Base-by-base conservation (phyloP, 2,329 filamentous ascomycete species). In the Xylariaceae sp. region DNA sequence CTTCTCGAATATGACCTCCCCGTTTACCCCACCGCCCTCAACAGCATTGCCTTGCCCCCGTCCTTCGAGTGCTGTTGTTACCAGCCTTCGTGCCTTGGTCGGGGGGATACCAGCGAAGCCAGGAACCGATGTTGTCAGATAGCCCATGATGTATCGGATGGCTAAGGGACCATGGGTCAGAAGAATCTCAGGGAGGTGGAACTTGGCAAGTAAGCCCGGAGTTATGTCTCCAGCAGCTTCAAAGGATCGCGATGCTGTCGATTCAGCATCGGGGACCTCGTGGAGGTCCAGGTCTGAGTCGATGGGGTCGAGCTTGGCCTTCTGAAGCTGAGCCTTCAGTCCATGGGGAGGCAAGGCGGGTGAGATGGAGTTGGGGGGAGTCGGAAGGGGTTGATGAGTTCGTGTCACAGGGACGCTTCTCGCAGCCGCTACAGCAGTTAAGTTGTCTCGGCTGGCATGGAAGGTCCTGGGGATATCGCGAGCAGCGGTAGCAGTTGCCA, bases 351-450 rank as follows among this genome's bases (percentile, higher is more conserved):
- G 83, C 53, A 96, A 76, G 54, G 81, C 84, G 37, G 91, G 91
- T 48, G 90, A 96, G 64, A 96, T 89, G 66, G 90, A 96, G 73
- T 91, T 94, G 47, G 91, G 91, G 61, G 91, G 91, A 64, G 91
- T 96, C 50, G 87, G 89, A 59, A 95, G 81, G 64, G 79, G 73
- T 56, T 76, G 73, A 56, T 76, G 73, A 70, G 69, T 66, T 68
- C 67, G 72, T 70, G 78, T 78, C 76, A 78, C 72, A 74, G 76
- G 69, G 64, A 79, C 75, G 57, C 75, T 78, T 71, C 74, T 73
- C 66, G 52, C 53, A 43, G 77, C 77, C 74, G 78, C 79, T 81
- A 83, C 79, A 81, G 69, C 79, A 83, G 78, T 70, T 65, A 84
- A 84, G 79, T 77, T 79, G 79, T 84, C 79, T 82, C 78, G 78